phyloP scores from a whole-genome alignment of 1,284 basidiomycete genomes.

The Anthracocystis walkeri region DNA sequence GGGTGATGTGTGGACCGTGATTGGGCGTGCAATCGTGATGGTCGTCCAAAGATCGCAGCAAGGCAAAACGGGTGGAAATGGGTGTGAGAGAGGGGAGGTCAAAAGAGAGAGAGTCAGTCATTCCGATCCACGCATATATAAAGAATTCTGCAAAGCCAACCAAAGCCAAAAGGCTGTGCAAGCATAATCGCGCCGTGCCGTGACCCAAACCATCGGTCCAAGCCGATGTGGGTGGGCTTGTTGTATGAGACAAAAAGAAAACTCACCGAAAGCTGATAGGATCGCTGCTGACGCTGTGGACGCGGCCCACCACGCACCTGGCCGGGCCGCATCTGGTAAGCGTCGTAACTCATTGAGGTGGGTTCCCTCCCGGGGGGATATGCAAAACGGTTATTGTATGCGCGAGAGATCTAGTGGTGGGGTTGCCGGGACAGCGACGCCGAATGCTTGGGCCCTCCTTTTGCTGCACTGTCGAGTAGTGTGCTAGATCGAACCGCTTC shows the following conservation, averaged over 20 bases:
- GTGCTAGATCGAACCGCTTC: neutral
- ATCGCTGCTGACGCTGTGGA: conserved; percentile 29
- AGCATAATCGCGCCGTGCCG: neutral
- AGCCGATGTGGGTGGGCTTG: neutral
- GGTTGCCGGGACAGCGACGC: neutral
- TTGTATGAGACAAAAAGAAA: neutral
- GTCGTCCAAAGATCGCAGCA: neutral
- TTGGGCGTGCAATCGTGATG: neutral
- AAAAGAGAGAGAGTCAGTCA: neutral
- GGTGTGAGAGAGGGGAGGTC: too few relatives aligned
- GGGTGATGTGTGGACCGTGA: neutral
- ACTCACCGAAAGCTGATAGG: conserved; percentile 41
- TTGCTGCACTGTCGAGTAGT: neutral
- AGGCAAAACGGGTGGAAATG: neutral
- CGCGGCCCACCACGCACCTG: conserved; percentile 20
- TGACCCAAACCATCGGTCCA: conserved; percentile 3
- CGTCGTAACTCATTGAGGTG: conserved; percentile 38
- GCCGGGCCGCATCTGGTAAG: conserved; percentile 25
- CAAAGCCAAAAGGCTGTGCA: neutral
- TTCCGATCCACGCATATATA: neutral
- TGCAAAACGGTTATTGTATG: conserved; percentile 3
- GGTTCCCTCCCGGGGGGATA: too few relatives aligned
- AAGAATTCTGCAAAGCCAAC: neutral
- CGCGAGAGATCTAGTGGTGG: neutral
- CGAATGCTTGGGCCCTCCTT: too few relatives aligned